Percentiles rank a stretch among this genome's conserved stretches.
These are phyloP conservation scores for Candida coleopterorum DNA, from an alignment of 805 yeast genomes.

Conservation along the genomic window DNA sequence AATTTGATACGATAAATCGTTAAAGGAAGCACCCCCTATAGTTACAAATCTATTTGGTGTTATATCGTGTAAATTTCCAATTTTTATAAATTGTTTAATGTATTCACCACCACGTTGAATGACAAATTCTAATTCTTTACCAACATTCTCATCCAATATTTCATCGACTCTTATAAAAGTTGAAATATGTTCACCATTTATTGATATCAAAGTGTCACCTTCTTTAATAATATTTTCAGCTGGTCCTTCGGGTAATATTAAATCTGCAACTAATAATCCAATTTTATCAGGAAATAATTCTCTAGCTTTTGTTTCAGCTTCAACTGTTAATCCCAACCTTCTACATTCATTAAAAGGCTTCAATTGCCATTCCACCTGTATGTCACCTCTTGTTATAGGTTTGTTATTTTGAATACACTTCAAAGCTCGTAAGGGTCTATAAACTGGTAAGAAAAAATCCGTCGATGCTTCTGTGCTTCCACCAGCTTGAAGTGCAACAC, in stretches of 20 bases:
- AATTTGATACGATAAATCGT: slow-evolving; percentile 80
- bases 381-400: slow-evolving; percentile 82
- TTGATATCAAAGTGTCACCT: slow-evolving; percentile 78
- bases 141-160: slow-evolving; percentile 69
- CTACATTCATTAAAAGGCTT: slow-evolving; percentile 89
- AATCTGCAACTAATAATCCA: slow-evolving; percentile 79
- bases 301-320: slow-evolving; percentile 68
- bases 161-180: slow-evolving; percentile 80
- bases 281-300: slow-evolving; percentile 64
- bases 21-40: slow-evolving; percentile 84
- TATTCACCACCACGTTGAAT: slow-evolving; percentile 74
- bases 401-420: slow-evolving; percentile 55
- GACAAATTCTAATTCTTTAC: slow-evolving; percentile 47
- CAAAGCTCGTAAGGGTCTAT: slow-evolving; percentile 78
- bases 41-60: slow-evolving; percentile 80
- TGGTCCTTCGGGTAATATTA: slow-evolving; percentile 82
- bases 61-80: slow-evolving; percentile 74
- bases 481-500: slow-evolving; percentile 92
- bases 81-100: slow-evolving; percentile 43
- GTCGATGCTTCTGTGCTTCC: slow-evolving; percentile 90
- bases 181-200: slow-evolving; percentile 60
- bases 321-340: slow-evolving; percentile 74
- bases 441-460: slow-evolving; percentile 84
- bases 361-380: slow-evolving; percentile 84
- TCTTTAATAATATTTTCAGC: slow-evolving; percentile 69